Conservation (phyloP, 2,329 filamentous ascomycete species). For the Fusarium odoratissimum region DNA sequence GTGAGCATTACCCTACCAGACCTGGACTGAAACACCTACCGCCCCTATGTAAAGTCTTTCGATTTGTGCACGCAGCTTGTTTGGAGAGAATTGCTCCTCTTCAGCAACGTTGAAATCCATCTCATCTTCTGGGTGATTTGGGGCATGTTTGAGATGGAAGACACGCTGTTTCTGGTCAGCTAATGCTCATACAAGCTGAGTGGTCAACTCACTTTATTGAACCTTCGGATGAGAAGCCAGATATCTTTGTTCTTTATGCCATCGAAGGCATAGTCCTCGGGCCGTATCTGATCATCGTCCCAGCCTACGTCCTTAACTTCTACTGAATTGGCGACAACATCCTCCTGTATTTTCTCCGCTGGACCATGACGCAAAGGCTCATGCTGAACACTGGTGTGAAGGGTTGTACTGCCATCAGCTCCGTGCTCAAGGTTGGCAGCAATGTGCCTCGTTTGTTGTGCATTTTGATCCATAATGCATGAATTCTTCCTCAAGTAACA, state of each 20-base stretch:
- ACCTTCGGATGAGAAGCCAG: slow-evolving; percentile 22
- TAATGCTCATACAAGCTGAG: accelerated
- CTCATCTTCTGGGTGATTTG: neutral
- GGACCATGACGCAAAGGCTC: accelerated
- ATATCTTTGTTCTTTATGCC: slow-evolving; percentile 13
- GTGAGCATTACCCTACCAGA: neutral
- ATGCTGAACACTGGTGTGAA: neutral
- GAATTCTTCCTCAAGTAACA: accelerated
- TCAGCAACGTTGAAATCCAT: slow-evolving; percentile 59
- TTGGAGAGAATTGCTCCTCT: slow-evolving; percentile 83
- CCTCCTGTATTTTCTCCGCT: accelerated
- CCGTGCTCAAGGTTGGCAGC: neutral
- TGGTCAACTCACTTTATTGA: slow-evolving; percentile 10
- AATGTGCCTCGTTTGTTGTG: neutral
- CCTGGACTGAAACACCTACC: slow-evolving; percentile 57
- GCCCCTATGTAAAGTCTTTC: slow-evolving; percentile 84
- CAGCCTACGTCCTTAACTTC: slow-evolving; percentile 11
- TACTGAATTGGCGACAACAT: accelerated
- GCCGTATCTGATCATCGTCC: neutral
- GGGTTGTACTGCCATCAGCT: neutral
- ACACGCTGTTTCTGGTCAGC: neutral
- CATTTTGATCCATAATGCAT: neutral
- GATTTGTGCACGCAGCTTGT: slow-evolving; percentile 80
- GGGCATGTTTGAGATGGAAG: slow-evolving; percentile 14
- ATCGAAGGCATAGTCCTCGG: neutral